phyloP scores from a whole-genome alignment of 495 filamentous ascomycete species.

The Aspergillus sclerotioniger region DNA sequence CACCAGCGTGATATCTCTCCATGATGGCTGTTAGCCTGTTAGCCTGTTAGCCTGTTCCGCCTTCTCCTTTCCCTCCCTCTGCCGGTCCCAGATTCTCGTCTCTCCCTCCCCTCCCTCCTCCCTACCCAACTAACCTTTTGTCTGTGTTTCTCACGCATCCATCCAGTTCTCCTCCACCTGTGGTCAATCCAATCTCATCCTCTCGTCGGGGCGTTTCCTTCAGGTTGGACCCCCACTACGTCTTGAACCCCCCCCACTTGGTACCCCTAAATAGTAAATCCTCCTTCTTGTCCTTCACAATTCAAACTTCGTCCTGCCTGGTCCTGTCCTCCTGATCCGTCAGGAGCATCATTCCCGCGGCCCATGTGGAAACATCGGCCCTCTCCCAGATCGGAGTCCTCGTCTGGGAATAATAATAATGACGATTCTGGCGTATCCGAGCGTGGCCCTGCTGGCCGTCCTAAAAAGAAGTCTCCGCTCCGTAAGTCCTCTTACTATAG shows the following conservation, averaged over 20 bases:
- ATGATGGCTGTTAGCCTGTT: no score
- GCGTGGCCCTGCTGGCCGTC: slow-evolving; percentile 40
- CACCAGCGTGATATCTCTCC: slow-evolving; percentile 23
- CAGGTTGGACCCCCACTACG: slow-evolving; percentile 14
- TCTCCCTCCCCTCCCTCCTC: slow-evolving; percentile 6
- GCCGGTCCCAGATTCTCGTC: slow-evolving; percentile 10
- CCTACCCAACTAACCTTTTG: no score
- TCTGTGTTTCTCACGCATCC: not conserved
- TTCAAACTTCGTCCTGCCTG: slow-evolving; percentile 16
- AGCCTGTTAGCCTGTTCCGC: slow-evolving; percentile 1
- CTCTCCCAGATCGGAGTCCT: slow-evolving; percentile 45
- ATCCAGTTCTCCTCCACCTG: no score
- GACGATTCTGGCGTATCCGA: slow-evolving; percentile 31
- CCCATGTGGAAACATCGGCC: slow-evolving; percentile 50
- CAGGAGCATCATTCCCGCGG: slow-evolving; percentile 21
- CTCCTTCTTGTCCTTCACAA: slow-evolving; percentile 5
- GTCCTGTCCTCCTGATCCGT: slow-evolving; percentile 18
- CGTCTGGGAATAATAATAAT: slow-evolving; percentile 32
- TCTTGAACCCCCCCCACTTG: slow-evolving; percentile 15
- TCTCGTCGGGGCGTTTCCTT: slow-evolving; percentile 13
- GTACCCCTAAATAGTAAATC: slow-evolving; percentile 14
- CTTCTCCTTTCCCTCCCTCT: slow-evolving; percentile 13
- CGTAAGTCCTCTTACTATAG: slow-evolving; percentile 30
- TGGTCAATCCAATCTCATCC: no score
- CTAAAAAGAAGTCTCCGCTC: slow-evolving; percentile 37